Conservation (phyloP, 2,329 filamentous ascomycete species). For the Xylariaceae sp. region DNA sequence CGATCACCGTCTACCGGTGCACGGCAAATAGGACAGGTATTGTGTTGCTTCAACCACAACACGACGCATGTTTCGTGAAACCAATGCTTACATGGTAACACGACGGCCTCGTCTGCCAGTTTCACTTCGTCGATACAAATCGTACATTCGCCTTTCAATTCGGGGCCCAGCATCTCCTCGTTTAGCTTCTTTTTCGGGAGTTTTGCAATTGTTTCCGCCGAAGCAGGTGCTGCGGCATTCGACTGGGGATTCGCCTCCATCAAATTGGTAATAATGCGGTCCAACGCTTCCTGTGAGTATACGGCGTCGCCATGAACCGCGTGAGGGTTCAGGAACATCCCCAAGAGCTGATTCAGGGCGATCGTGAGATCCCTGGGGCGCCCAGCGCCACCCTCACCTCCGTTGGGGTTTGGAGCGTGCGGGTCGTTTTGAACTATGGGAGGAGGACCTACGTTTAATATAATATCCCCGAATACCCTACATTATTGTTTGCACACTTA, state of each 20-base stretch:
- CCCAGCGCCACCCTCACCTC: slow-evolving; percentile 25
- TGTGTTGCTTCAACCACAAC: slow-evolving; percentile 85
- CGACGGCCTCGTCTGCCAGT: slow-evolving; percentile 71
- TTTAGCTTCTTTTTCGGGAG: slow-evolving; percentile 74
- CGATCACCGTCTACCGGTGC: slow-evolving; percentile 53
- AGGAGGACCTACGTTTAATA: slow-evolving; percentile 45
- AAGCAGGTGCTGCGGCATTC: slow-evolving; percentile 80
- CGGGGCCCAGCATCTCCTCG: slow-evolving; percentile 66
- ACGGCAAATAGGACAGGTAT: slow-evolving; percentile 86
- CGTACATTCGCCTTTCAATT: slow-evolving; percentile 79
- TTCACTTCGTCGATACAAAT: slow-evolving; percentile 91
- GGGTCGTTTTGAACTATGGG: slow-evolving; percentile 29
- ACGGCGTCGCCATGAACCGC: slow-evolving; percentile 75
- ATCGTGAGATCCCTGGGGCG: slow-evolving; percentile 37
- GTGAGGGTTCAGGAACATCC: slow-evolving; percentile 54
- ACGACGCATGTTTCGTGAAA: slow-evolving; percentile 84
- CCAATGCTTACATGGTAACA: slow-evolving; percentile 89
- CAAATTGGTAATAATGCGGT: slow-evolving; percentile 82
- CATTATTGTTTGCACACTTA: slow-evolving; percentile 36
- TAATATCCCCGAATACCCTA: slow-evolving; percentile 52
- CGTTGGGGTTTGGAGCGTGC: slow-evolving; percentile 21
- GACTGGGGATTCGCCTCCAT: slow-evolving; percentile 82
- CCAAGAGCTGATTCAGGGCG: slow-evolving; percentile 57
- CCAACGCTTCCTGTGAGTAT: slow-evolving; percentile 86
- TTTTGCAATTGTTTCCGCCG: slow-evolving; percentile 71